Percentiles rank a stretch among this genome's conserved stretches.
Evolutionary conservation across 2,329 filamentous ascomycete genomes (phyloP).

Genomic region (Keithomyces neogunnii): DNA sequence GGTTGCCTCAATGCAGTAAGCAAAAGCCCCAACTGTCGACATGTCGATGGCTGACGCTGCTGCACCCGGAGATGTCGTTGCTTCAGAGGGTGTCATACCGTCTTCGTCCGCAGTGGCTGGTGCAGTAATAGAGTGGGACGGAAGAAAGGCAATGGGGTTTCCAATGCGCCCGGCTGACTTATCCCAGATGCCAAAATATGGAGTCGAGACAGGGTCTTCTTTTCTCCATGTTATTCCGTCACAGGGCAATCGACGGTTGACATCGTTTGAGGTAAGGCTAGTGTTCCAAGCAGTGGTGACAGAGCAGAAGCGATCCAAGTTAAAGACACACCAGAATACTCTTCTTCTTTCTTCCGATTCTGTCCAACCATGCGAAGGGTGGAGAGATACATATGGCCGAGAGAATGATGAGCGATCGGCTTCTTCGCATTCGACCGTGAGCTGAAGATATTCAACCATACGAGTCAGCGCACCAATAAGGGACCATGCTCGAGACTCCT

Average conservation of each 20-base stretch:
- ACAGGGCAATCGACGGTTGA: not conserved
- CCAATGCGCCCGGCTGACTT: too few species aligned
- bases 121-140: too few species aligned
- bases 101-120: too few species aligned
- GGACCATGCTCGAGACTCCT: not conserved
- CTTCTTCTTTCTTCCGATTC: not conserved
- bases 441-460: not conserved
- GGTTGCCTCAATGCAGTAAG: constrained; percentile 34
- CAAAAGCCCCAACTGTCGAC: constrained; percentile 31
- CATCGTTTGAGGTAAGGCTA: not conserved
- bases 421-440: not conserved
- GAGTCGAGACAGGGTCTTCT: not conserved
- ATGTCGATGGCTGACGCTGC: constrained; percentile 24
- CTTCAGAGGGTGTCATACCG: too few species aligned
- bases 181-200: not conserved
- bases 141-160: too few species aligned
- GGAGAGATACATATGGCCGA: too few species aligned
- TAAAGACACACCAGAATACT: not conserved
- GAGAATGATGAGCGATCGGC: too few species aligned
- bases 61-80: constrained; percentile 10
- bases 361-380: too few species aligned
- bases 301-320: not conserved
- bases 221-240: not conserved
- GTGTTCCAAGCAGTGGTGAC: not conserved
- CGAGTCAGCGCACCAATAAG: not conserved